phyloP scores from a whole-genome alignment of 352 stramenopile species.

The Blastocystis sp. region DNA sequence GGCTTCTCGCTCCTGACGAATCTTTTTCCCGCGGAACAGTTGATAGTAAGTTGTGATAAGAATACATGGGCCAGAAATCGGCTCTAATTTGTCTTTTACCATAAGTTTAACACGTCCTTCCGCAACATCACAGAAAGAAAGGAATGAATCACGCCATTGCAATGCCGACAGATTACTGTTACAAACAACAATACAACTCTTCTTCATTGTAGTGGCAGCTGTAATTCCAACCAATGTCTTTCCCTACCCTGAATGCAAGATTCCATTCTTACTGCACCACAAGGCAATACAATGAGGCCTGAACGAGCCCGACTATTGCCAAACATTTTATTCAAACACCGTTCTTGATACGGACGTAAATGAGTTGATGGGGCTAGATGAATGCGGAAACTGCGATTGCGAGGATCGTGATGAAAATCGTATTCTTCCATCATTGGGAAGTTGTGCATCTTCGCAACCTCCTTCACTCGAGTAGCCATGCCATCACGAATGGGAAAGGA shows the following conservation, averaged over 20 bases:
- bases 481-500: constrained; percentile 31
- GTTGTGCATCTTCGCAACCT: constrained; percentile 84
- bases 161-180: constrained; percentile 86
- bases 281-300: constrained; percentile 98
- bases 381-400: constrained; percentile 73
- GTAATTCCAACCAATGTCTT: constrained; percentile 88
- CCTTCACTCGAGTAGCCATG: constrained; percentile 83
- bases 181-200: constrained; percentile 89
- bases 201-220: constrained; percentile 89
- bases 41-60: constrained; percentile 96
- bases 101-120: not conserved
- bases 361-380: constrained; percentile 78
- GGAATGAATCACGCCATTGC: constrained; percentile 63
- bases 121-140: constrained; percentile 38
- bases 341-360: constrained; percentile 96
- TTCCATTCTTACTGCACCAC: constrained; percentile 77
- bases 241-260: constrained; percentile 71
- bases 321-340: constrained; percentile 98
- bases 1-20: constrained; percentile 79
- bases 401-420: constrained; percentile 84
- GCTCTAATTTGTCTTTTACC: constrained; percentile 44
- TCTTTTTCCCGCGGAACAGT: constrained; percentile 84
- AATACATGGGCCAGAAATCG: constrained; percentile 65
- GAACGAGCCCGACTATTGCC: constrained; percentile 92
- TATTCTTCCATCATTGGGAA: constrained; percentile 99